Evolutionary conservation across 2,329 filamentous ascomycete genomes (phyloP), one percentile per base, ranked within the genome.

Genomic region (Pseudogymnoascus sp.): DNA sequence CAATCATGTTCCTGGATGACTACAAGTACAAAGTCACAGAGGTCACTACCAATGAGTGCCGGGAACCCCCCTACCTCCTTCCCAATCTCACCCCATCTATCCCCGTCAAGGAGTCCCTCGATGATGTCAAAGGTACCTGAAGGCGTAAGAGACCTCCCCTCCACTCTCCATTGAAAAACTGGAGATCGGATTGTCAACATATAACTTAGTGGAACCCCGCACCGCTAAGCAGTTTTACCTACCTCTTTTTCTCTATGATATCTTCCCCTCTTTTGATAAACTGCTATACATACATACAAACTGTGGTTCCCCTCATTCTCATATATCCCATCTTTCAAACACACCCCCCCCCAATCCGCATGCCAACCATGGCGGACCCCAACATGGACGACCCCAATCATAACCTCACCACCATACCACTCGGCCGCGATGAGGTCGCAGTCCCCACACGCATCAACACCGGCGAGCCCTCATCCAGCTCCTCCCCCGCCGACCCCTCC

Each of bases 121-220:
- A 53, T 53, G 46, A 53, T 53, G 46, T 53, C 46, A 53, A 53
- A 53, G 46, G 46, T 53, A 53, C 46, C 26, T 31, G 46, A 4
- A 53, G 46, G 46, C 46, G 46, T 53, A 53, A 53, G 46, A 53
- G 46, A 53, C 44, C 17, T 23, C 44, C 23, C 44, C 23, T 29
- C 15, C 7, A 29, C 26, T 53, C 15, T 53, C 46, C 7, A n/a
- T 31, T 2, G 46, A 53, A 53, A 53, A 53, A 53, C 46, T 53
- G 46, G 26, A 7, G 23, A 53, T 53, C 46, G 3, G 26, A 53
- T 53, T 53, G 46, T 53, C 46, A 53, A 53, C 23, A 53, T 53
- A 53, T 53, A 53, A 53, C 46, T 53, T 53, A 53, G 46, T 31
- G 23, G 23, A 29, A 53, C 46, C 46, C 46, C 46, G 9, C 46